phyloP scores from a whole-genome alignment of 768 basidiomycete species.

The Lactifluus pinguis region DNA sequence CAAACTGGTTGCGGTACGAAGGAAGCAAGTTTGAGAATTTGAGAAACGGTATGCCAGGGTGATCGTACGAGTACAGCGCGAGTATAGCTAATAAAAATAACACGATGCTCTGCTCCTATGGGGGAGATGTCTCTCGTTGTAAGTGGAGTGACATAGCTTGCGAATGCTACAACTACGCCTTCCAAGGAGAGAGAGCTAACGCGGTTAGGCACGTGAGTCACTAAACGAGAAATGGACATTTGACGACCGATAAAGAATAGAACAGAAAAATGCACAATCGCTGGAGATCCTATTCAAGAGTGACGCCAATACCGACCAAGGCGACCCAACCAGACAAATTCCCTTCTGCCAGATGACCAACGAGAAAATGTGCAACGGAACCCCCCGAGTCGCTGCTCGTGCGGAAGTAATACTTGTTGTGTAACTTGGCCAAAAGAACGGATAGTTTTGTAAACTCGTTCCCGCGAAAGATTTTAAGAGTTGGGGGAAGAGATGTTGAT shows the following conservation, averaged over 20 bases:
- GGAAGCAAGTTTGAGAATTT: conserved; percentile 75
- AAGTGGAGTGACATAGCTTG: background rate
- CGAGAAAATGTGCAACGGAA: conserved; percentile 9
- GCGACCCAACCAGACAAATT: conserved; percentile 16
- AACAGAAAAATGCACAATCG: background rate
- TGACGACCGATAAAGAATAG: background rate
- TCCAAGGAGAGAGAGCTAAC: background rate
- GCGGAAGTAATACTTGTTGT: conserved; percentile 13
- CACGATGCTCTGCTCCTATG: background rate
- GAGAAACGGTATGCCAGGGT: conserved; percentile 50
- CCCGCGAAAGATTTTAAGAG: conserved; percentile 5
- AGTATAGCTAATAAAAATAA: background rate
- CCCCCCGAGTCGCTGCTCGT: background rate
- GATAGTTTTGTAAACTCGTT: conserved; percentile 14
- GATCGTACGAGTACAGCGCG: background rate
- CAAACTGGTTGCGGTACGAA: conserved; percentile 80
- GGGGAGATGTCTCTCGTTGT: background rate
- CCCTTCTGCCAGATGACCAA: conserved; percentile 16
- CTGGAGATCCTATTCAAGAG: background rate
- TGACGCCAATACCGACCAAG: conserved; percentile 15
- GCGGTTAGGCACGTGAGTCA: background rate
- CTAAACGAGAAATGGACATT: background rate
- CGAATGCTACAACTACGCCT: background rate
- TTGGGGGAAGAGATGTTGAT: conserved; percentile 11
- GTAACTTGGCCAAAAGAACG: conserved; percentile 14